Conservation (phyloP, 768 basidiomycete genomes). For the Cystofilobasidium capitatum region DNA sequence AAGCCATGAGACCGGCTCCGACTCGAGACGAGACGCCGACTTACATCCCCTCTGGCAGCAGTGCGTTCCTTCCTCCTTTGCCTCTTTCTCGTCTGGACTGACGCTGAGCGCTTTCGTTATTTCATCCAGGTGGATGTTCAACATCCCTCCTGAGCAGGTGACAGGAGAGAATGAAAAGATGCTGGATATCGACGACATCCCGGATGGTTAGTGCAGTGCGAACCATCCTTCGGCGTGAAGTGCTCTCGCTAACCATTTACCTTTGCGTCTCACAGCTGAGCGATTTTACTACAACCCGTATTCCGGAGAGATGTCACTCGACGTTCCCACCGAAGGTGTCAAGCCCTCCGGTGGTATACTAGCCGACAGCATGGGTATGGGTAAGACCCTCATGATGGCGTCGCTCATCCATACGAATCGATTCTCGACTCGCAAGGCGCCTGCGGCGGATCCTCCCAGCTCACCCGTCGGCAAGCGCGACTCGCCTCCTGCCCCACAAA, state of each 20-base stretch:
- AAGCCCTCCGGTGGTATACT: conserved; percentile 78
- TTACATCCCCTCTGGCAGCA: conserved; percentile 94
- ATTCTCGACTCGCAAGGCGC: conserved; percentile 28
- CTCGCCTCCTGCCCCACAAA: background rate
- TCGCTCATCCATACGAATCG: conserved; percentile 75
- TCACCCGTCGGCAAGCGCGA: conserved; percentile 21
- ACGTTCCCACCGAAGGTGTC: conserved; percentile 70
- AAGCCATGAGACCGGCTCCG: conserved; percentile 66
- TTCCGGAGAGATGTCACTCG: conserved; percentile 70
- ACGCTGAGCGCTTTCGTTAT: background rate
- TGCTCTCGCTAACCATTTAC: background rate
- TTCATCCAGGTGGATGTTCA: conserved; percentile 42
- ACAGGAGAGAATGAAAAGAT: conserved; percentile 60
- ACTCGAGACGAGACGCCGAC: conserved; percentile 55
- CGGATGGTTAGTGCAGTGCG: conserved; percentile 1
- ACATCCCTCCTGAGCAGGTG: conserved; percentile 55
- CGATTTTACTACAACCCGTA: conserved; percentile 84
- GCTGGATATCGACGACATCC: conserved; percentile 57
- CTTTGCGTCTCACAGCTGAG: background rate
- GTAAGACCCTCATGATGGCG: conserved; percentile 67
- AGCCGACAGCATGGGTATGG: conserved; percentile 66
- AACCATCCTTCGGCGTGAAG: background rate
- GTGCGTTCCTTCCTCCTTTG: conserved; percentile 45
- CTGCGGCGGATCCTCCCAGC: conserved; percentile 36
- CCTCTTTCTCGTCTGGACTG: background rate